These are phyloP conservation scores for Phytophthora uliginosa DNA, from an alignment of 352 stramenopile genomes.

Conservation along the genomic window DNA sequence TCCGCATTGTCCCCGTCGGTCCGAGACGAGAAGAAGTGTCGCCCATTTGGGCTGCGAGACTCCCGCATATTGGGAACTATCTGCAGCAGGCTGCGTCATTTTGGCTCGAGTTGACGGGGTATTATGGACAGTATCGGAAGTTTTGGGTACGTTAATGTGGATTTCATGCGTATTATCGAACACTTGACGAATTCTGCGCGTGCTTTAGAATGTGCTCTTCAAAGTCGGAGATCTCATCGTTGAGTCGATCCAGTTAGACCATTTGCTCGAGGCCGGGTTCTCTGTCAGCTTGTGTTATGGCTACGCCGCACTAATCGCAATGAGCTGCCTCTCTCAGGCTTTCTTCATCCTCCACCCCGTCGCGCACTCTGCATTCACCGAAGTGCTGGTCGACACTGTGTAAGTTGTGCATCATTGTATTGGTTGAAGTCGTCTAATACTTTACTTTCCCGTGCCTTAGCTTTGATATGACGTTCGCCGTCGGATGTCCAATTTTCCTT, in stretches of 20 bases:
- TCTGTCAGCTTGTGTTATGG: conserved; percentile 13
- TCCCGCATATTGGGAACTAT: conserved; percentile 16
- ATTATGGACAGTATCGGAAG: conserved; percentile 16
- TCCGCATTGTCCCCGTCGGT: not conserved
- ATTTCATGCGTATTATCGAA: not conserved
- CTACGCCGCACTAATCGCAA: conserved; percentile 16
- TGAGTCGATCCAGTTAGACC: conserved; percentile 20
- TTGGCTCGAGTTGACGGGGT: conserved; percentile 18
- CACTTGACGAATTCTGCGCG: not conserved
- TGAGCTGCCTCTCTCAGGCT: conserved; percentile 17
- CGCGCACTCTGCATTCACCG: conserved; percentile 21
- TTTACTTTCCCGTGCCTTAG: not conserved
- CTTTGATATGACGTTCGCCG: conserved; percentile 37
- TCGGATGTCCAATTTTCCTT: conserved; percentile 30
- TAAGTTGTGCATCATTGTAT: conserved; percentile 8
- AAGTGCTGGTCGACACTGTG: conserved; percentile 36
- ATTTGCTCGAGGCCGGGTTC: conserved; percentile 25
- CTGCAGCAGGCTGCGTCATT: conserved; percentile 8
- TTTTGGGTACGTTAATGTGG: conserved; percentile 16
- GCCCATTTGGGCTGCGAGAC: not conserved
- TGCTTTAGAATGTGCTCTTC: conserved; percentile 22
- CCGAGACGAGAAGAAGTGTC: not conserved
- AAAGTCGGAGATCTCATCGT: conserved; percentile 23
- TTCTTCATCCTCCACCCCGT: conserved; percentile 23
- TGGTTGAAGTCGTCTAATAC: not conserved